Evolutionary conservation across 2,329 filamentous ascomycete species (phyloP).

Genomic region (Exophiala dermatitidis): DNA sequence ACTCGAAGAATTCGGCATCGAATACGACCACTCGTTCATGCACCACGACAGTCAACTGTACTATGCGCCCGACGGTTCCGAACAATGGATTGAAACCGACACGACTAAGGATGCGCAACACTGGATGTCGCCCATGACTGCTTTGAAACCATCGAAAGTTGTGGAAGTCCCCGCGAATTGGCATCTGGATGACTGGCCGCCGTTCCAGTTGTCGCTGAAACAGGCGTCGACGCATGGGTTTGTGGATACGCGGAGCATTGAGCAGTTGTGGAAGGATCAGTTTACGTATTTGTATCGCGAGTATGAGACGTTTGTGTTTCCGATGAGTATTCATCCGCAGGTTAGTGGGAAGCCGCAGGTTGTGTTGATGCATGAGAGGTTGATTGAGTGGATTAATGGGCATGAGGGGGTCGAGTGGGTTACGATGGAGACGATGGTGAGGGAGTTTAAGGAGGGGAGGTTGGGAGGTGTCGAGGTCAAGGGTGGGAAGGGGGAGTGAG

Average conservation of each 20-base stretch:
- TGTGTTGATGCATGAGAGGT: constrained; percentile 41
- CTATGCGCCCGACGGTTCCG: constrained; percentile 14
- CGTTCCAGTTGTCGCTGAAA: constrained; percentile 32
- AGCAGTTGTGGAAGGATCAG: constrained; percentile 42
- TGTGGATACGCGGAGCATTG: constrained; percentile 35
- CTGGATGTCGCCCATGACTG: constrained; percentile 34
- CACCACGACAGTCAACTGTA: constrained; percentile 38
- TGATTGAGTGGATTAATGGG: constrained; percentile 42
- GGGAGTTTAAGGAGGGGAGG: constrained; percentile 58
- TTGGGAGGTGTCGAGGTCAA: constrained; percentile 34
- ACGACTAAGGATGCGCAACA: constrained; percentile 11
- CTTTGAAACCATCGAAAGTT: constrained; percentile 33
- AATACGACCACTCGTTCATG: constrained; percentile 46
- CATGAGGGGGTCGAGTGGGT: constrained; percentile 42
- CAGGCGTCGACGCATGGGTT: constrained; percentile 25
- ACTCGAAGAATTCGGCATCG: constrained; percentile 38
- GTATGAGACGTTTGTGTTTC: constrained; percentile 43
- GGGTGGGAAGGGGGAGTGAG: not conserved
- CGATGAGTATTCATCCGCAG: constrained; percentile 44
- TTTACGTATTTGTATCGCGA: constrained; percentile 43
- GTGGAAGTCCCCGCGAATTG: constrained; percentile 44
- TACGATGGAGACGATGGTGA: constrained; percentile 58
- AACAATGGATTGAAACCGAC: constrained; percentile 17
- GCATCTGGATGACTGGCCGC: constrained; percentile 45
- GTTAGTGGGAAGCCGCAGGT: constrained; percentile 44